Conservation (phyloP, 257 asterid species). For the Sherardia arvensis region DNA sequence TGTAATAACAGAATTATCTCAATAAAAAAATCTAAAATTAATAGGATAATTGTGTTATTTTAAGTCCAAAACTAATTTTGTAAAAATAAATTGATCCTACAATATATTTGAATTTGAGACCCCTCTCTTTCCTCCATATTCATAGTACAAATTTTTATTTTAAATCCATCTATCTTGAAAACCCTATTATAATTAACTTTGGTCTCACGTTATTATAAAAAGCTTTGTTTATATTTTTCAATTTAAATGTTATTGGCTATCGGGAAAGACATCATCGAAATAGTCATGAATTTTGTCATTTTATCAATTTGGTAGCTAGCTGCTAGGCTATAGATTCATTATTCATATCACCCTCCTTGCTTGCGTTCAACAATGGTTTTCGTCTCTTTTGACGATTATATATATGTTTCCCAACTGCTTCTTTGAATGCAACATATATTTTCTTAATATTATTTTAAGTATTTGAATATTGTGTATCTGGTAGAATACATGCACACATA, state of each 20-base stretch:
- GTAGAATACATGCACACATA: neutral
- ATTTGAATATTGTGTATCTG: neutral
- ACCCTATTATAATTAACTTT: neutral
- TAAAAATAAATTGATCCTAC: no score
- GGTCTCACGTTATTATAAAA: neutral
- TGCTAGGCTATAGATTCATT: no score
- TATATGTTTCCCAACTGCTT: constrained; percentile 9
- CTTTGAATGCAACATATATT: constrained; percentile 10
- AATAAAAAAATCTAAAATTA: no score
- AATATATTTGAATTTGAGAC: no score
- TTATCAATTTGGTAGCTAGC: neutral
- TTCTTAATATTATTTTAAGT: neutral
- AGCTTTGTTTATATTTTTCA: neutral
- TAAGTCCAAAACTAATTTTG: no score
- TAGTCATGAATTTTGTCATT: constrained; percentile 13
- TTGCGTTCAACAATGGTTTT: neutral
- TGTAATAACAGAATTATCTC: no score
- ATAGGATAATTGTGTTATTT: no score
- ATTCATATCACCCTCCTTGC: constrained; percentile 2
- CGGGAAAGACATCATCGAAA: constrained; percentile 5
- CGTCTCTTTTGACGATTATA: neutral
- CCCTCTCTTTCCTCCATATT: no score
- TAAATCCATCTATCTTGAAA: no score
- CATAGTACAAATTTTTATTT: no score
- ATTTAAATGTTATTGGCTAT: neutral